A percentile compares a stretch with the other conserved stretches of the same genome.
These are phyloP conservation scores for Anisodus tanguticus DNA, from an alignment of 257 asterid species.

Conservation along the genomic window DNA sequence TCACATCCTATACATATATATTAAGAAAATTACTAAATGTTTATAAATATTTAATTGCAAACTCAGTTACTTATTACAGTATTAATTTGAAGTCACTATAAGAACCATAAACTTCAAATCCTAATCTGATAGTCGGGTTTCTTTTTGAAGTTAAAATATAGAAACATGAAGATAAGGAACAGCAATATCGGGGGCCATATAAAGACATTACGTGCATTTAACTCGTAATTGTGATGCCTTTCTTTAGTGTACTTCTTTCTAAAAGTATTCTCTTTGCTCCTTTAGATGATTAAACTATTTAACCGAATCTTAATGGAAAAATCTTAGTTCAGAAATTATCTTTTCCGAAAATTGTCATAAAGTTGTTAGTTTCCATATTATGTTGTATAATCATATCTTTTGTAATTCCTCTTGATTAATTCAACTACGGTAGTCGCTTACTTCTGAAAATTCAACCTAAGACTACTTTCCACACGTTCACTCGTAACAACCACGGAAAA, in stretches of 20 bases:
- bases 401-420: not conserved
- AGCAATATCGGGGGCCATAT: not conserved
- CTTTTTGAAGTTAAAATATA: too few species aligned
- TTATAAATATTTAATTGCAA: too few species aligned
- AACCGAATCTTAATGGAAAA: not conserved
- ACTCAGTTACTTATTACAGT: too few species aligned
- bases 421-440: not conserved
- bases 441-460: not conserved
- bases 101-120: too few species aligned
- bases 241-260: not conserved
- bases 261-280: not conserved
- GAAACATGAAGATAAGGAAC: not conserved
- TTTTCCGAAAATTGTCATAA: not conserved
- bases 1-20: too few species aligned
- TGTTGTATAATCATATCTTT: not conserved
- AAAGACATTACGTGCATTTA: slow-evolving; percentile 16
- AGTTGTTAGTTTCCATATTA: not conserved
- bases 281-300: not conserved
- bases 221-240: not conserved
- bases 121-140: too few species aligned
- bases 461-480: slow-evolving; percentile 9
- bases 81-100: too few species aligned
- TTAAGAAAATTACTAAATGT: too few species aligned
- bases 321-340: not conserved
- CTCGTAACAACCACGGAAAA: not conserved